Base-by-base conservation (phyloP, 2,329 filamentous ascomycete genomes). In the Claviceps arundinis region DNA sequence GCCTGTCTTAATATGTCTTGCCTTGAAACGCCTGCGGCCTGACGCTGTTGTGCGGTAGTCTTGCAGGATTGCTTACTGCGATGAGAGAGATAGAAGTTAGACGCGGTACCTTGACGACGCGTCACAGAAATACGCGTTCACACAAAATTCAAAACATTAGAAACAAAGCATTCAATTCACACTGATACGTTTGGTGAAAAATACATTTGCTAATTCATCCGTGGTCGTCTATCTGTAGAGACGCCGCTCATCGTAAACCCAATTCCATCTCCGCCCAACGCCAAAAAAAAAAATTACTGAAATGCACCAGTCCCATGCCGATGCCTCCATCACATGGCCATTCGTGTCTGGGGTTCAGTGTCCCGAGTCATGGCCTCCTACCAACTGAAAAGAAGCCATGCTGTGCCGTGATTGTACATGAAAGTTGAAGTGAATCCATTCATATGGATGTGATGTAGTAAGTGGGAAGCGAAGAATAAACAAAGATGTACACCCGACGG, bases 221-320 rank as follows among this genome's bases (percentile, higher is more conserved):
- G 16, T 48, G 61, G 64, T 62, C 66, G 62, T 64, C 65, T 59
- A 59, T 52, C 59, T 30, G 8, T 37, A 42, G 17, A 37, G 66
- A 67, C 66, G 65, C 63, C 65, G 62, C 47, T 54, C 52, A 26
- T 54, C 53, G 22, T 52, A 50, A 44, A 50, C 50, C 53, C 47
- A 48, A 34, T 49, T 30, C 50, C 47, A 41, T 40, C 8, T 17
- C 34, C 19, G 34, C 47, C 47, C 50, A 55, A 54, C 53, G 53
- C 53, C 53, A 44, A 48, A 43, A 30, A 4, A 34, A 24, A 44
- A 17, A 17, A 50, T 17, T 37, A 40, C 26, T n/a, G 17, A 8
- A 54, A 48, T 42, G 44, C 48, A 55, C 61, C 55, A 52, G 56
- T 57, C 58, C 58, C 54, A 58, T 62, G 57, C 59, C 61, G 61